Percentiles rank a stretch among this genome's conserved stretches.
phyloP scores from a whole-genome alignment of 495 filamentous ascomycete species.

The Beverwykella pulmonaria region DNA sequence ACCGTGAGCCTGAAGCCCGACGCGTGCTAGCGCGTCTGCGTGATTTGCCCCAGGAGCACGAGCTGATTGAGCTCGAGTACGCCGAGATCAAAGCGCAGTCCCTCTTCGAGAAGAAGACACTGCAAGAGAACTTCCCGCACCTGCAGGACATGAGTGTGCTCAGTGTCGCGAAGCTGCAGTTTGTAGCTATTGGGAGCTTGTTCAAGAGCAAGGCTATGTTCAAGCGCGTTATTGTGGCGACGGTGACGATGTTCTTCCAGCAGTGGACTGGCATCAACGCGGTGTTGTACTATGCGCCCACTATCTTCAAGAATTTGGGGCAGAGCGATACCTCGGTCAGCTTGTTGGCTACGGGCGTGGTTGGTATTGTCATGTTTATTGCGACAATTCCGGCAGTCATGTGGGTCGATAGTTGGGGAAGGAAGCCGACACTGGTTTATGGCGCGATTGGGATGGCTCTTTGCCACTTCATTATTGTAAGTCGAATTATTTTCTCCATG shows the following conservation, averaged over 20 bases:
- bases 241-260: constrained; percentile 75
- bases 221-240: constrained; percentile 68
- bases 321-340: constrained; percentile 63
- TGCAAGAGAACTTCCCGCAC: constrained; percentile 70
- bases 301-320: constrained; percentile 72
- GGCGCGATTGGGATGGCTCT: constrained; percentile 48
- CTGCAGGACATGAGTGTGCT: constrained; percentile 60
- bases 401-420: constrained; percentile 55
- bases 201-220: constrained; percentile 77
- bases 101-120: constrained; percentile 75
- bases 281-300: constrained; percentile 73
- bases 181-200: constrained; percentile 69
- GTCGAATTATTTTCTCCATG: not conserved
- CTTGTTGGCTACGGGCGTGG: constrained; percentile 77
- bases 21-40: constrained; percentile 69
- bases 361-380: constrained; percentile 70
- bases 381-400: constrained; percentile 70
- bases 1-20: constrained; percentile 70
- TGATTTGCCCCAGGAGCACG: constrained; percentile 59
- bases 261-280: constrained; percentile 72
- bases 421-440: constrained; percentile 46
- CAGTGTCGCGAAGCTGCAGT: constrained; percentile 69
- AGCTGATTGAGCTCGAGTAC: constrained; percentile 73
- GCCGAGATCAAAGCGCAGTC: constrained; percentile 81
- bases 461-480: constrained; percentile 65